Conservation (phyloP, 1,284 basidiomycete genomes). For the Ustilago loliicola region DNA sequence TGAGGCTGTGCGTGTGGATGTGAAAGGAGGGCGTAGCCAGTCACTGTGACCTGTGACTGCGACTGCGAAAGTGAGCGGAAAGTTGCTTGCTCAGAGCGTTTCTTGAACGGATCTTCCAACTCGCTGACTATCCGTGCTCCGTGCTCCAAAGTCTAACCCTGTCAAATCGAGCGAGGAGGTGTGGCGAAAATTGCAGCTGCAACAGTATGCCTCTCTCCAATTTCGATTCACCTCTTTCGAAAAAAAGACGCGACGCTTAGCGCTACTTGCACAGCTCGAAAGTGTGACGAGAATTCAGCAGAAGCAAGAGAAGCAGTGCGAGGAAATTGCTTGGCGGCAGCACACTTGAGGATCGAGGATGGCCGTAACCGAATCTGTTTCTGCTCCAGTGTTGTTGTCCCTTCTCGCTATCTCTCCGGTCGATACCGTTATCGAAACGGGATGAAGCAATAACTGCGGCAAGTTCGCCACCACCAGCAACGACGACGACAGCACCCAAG, state of each 20-base stretch:
- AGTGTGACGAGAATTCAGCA: neutral
- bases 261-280: neutral
- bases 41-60: neutral
- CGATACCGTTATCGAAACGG: neutral
- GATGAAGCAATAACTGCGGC: neutral
- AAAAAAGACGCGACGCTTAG: slow-evolving; percentile 2
- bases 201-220: neutral
- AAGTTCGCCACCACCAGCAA: neutral
- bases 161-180: neutral
- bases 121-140: neutral
- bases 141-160: neutral
- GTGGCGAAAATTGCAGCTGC: neutral
- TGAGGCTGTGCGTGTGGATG: neutral
- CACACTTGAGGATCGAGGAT: neutral
- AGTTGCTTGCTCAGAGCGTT: neutral
- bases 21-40: neutral
- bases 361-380: neutral
- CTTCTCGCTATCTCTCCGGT: neutral
- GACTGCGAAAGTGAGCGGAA: too few relatives aligned
- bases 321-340: neutral
- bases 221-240: neutral
- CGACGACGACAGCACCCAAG: neutral
- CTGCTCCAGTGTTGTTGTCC: neutral
- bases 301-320: neutral
- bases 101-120: neutral